phyloP scores from a whole-genome alignment of 306 rosid species.

The Vigna trinervia region DNA sequence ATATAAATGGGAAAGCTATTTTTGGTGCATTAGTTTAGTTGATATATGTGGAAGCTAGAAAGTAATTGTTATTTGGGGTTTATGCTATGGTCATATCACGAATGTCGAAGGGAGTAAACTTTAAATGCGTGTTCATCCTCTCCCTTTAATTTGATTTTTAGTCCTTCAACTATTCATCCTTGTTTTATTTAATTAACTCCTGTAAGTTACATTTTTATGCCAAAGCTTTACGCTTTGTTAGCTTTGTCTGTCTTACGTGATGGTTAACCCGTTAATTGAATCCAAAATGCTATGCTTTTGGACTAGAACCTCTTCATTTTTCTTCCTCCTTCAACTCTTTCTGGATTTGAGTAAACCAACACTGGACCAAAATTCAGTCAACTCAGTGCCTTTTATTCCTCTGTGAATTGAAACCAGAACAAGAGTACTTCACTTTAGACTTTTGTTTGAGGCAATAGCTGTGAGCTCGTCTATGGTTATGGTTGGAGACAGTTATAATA shows the following conservation, averaged over 20 bases:
- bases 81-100: slow-evolving; percentile 3
- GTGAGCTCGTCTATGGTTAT: neutral
- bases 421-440: neutral
- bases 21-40: slow-evolving; percentile 26
- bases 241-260: neutral
- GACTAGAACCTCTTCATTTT: neutral
- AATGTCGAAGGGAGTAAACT: slow-evolving; percentile 14
- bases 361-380: neutral
- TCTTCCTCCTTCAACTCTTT: too few species aligned
- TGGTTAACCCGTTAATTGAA: neutral
- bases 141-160: neutral
- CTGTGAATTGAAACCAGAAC: neutral
- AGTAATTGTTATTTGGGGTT: slow-evolving; percentile 20
- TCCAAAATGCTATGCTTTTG: neutral
- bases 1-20: neutral
- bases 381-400: neutral
- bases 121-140: slow-evolving; percentile 2
- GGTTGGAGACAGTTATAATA: neutral
- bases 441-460: neutral
- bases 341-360: neutral
- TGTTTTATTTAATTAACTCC: neutral
- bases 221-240: neutral
- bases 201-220: neutral
- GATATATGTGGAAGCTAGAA: slow-evolving; percentile 17
- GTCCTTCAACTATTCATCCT: neutral